Percentiles rank a stretch among this genome's conserved stretches.
Conservation (phyloP, 1,139 yeast genomes). For the Protomyces arabidopsidicola region DNA sequence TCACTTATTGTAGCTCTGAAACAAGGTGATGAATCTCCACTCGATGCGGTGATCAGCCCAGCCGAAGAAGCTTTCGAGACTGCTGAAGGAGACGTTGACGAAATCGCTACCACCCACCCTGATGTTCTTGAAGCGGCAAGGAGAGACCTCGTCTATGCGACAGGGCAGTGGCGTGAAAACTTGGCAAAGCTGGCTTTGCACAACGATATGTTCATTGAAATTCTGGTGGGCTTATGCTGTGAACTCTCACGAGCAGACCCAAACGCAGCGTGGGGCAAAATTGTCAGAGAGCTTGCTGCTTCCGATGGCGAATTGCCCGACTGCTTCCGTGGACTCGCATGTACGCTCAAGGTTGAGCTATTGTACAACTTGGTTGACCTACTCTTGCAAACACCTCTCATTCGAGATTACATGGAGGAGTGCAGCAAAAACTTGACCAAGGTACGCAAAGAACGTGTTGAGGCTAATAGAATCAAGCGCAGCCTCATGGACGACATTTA, state of each 20-base stretch:
- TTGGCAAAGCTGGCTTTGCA: slow-evolving; percentile 67
- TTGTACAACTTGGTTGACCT: slow-evolving; percentile 56
- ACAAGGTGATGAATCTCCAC: slow-evolving; percentile 34
- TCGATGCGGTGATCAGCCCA: slow-evolving; percentile 17
- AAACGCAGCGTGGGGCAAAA: slow-evolving; percentile 48
- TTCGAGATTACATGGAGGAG: slow-evolving; percentile 63
- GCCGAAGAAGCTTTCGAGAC: slow-evolving; percentile 32
- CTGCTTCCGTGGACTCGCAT: slow-evolving; percentile 48
- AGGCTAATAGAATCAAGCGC: slow-evolving; percentile 60
- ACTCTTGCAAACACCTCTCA: slow-evolving; percentile 53
- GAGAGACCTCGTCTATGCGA: slow-evolving; percentile 27
- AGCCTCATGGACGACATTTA: slow-evolving; percentile 29
- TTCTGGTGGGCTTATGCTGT: slow-evolving; percentile 63
- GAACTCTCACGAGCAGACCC: slow-evolving; percentile 35
- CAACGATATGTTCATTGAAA: slow-evolving; percentile 82
- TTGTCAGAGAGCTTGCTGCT: slow-evolving; percentile 51
- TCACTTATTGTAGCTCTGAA: slow-evolving; percentile 42
- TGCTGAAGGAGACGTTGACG: slow-evolving; percentile 32
- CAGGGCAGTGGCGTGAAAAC: slow-evolving; percentile 54
- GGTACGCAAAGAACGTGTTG: slow-evolving; percentile 64
- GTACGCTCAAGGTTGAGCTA: slow-evolving; percentile 50
- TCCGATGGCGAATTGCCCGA: slow-evolving; percentile 47
- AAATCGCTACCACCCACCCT: background rate
- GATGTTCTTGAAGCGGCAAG: background rate
- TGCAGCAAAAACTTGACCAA: slow-evolving; percentile 62